Conservation (phyloP, 306 rosid species). For the Rubus idaeus region DNA sequence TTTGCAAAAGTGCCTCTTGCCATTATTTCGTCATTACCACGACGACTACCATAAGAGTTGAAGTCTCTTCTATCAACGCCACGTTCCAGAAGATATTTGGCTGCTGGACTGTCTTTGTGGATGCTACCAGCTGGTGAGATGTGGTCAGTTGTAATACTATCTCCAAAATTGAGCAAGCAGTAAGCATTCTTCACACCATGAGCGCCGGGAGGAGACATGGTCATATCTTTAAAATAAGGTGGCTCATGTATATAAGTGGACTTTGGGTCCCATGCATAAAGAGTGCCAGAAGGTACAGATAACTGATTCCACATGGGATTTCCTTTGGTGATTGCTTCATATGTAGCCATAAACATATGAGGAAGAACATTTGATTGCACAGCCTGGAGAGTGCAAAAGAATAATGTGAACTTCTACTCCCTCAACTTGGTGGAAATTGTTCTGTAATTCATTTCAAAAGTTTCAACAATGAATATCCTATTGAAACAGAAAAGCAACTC, state of each 20-base stretch:
- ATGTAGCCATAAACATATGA: slow-evolving; percentile 86
- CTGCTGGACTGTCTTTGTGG: slow-evolving; percentile 96
- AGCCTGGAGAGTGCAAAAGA: slow-evolving; percentile 51
- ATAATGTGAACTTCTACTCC: slow-evolving; percentile 12
- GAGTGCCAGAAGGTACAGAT: slow-evolving; percentile 81
- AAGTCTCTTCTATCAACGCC: slow-evolving; percentile 93
- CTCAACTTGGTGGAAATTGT: not conserved
- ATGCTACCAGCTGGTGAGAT: slow-evolving; percentile 99
- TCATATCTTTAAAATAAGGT: slow-evolving; percentile 84
- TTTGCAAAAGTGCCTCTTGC: slow-evolving; percentile 95
- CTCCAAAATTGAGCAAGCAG: slow-evolving; percentile 96
- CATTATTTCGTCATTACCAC: slow-evolving; percentile 95
- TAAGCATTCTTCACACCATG: slow-evolving; percentile 79
- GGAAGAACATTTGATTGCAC: slow-evolving; percentile 94
- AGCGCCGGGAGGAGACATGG: slow-evolving; percentile 92
- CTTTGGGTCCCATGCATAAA: slow-evolving; percentile 81
- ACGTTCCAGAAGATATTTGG: slow-evolving; percentile 75
- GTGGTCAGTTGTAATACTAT: slow-evolving; percentile 96
- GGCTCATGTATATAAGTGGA: slow-evolving; percentile 95
- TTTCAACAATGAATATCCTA: slow-evolving; percentile 9
- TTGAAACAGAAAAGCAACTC: slow-evolving; percentile 31
- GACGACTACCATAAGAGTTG: slow-evolving; percentile 97
- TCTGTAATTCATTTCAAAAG: not conserved
- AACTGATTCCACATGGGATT: slow-evolving; percentile 89
- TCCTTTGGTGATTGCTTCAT: slow-evolving; percentile 89